phyloP scores from a whole-genome alignment of 2,329 filamentous ascomycete species.

The Simplicillium aogashimaense region DNA sequence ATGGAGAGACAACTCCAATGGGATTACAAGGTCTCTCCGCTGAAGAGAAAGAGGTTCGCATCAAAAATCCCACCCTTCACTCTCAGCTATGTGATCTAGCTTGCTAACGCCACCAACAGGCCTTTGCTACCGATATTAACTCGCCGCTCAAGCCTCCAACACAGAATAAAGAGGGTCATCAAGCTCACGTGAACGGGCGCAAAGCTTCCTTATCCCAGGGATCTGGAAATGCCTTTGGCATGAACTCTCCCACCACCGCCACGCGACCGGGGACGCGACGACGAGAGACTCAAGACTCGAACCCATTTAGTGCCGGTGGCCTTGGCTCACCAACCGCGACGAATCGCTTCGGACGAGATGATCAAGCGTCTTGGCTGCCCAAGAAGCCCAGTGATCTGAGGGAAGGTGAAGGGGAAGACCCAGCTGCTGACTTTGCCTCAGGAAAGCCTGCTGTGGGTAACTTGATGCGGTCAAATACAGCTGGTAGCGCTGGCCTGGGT shows the following conservation, averaged over 20 bases:
- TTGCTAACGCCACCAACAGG: slow-evolving; percentile 34
- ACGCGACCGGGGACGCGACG: slow-evolving; percentile 68
- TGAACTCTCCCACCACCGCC: slow-evolving; percentile 62
- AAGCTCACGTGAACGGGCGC: slow-evolving; percentile 55
- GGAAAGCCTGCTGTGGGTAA: slow-evolving; percentile 30
- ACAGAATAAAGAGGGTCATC: slow-evolving; percentile 57
- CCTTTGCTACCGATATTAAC: slow-evolving; percentile 81
- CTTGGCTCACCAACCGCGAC: slow-evolving; percentile 51
- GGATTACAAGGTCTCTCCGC: slow-evolving; percentile 59
- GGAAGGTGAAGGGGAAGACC: slow-evolving; percentile 44
- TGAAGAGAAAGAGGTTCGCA: slow-evolving; percentile 49
- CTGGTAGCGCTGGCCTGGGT: slow-evolving; percentile 34
- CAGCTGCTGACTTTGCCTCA: slow-evolving; percentile 25
- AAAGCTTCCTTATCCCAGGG: slow-evolving; percentile 76
- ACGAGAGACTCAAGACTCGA: slow-evolving; percentile 69
- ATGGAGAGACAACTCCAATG: slow-evolving; percentile 60
- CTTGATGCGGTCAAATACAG: slow-evolving; percentile 45
- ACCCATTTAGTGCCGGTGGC: slow-evolving; percentile 42
- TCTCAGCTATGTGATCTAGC: neutral
- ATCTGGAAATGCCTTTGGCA: slow-evolving; percentile 52
- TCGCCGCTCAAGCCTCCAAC: slow-evolving; percentile 81
- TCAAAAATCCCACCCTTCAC: too few relatives aligned
- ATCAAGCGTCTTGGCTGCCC: slow-evolving; percentile 46
- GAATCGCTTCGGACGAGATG: slow-evolving; percentile 53
- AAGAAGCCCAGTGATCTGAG: slow-evolving; percentile 42